Percentiles rank a stretch among this genome's conserved stretches.
phyloP scores from a whole-genome alignment of 2,329 filamentous ascomycete species.

The Emergomyces orientalis region DNA sequence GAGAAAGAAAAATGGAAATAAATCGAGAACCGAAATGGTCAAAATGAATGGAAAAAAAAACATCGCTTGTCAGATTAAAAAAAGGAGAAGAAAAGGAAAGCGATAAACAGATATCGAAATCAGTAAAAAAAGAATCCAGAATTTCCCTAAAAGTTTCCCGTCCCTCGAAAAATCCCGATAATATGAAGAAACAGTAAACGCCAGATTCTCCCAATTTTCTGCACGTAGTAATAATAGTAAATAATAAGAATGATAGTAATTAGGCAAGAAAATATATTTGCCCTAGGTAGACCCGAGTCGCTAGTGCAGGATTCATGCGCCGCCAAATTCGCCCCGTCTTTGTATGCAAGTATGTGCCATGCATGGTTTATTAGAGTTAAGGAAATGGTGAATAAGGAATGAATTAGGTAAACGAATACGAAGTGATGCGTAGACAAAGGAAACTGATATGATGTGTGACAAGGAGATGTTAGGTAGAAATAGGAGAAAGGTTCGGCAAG shows the following conservation, averaged over 20 bases:
- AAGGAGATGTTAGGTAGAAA: not conserved
- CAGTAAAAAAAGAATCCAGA: not conserved
- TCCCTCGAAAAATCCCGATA: not conserved
- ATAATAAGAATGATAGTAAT: not conserved
- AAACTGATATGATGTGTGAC: not conserved
- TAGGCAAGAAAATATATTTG: not conserved
- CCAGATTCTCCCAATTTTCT: not conserved
- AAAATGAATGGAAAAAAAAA: not conserved
- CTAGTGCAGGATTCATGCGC: conserved; percentile 1
- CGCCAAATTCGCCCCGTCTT: not conserved
- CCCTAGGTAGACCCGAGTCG: not conserved
- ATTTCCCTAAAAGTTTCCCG: not conserved
- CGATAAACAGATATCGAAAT: not conserved
- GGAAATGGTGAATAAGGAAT: not conserved
- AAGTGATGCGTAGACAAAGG: not conserved
- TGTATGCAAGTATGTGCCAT: not conserved
- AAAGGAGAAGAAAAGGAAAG: not conserved
- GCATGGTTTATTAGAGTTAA: conserved; percentile 2
- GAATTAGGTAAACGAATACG: not conserved
- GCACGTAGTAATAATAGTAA: not conserved
- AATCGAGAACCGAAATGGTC: not conserved
- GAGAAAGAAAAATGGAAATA: not conserved
- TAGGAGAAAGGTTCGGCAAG: not conserved
- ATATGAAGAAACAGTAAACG: not conserved
- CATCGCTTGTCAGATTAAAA: not conserved